These are phyloP conservation scores for Rhypophila decipiens DNA, from an alignment of 495 filamentous ascomycete species.

Conservation along the genomic window DNA sequence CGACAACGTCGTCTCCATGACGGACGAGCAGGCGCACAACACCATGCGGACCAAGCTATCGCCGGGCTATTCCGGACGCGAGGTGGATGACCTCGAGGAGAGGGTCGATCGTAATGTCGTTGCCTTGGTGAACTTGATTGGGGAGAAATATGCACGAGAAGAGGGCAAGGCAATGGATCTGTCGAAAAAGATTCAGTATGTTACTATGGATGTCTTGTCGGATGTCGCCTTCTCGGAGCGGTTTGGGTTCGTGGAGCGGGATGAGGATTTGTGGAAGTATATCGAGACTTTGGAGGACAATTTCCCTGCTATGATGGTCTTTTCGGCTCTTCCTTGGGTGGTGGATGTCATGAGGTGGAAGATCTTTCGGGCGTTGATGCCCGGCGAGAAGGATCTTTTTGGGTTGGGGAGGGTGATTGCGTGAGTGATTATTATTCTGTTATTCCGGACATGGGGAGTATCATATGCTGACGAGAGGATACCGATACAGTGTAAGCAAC, in stretches of 20 bases:
- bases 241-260: slow-evolving; percentile 31
- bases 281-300: slow-evolving; percentile 9
- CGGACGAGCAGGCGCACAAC: slow-evolving; percentile 16
- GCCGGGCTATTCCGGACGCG: slow-evolving; percentile 7
- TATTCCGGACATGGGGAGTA: slow-evolving; percentile 2
- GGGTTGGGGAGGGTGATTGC: background rate
- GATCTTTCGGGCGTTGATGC: background rate
- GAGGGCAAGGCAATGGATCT: slow-evolving; percentile 27
- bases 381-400: background rate
- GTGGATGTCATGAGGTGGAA: background rate
- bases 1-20: slow-evolving; percentile 13
- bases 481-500: background rate
- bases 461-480: background rate
- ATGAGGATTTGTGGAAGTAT: slow-evolving; percentile 28
- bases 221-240: slow-evolving; percentile 31
- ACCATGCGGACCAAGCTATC: slow-evolving; percentile 5
- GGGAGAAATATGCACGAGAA: background rate
- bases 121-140: slow-evolving; percentile 12
- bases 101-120: slow-evolving; percentile 8
- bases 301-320: background rate
- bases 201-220: slow-evolving; percentile 36
- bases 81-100: slow-evolving; percentile 1
- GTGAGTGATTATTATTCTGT: too few relatives aligned
- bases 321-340: background rate
- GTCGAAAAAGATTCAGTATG: slow-evolving; percentile 25